Evolutionary conservation across 306 rosid species (phyloP).

Genomic region (Corylus avellana): DNA sequence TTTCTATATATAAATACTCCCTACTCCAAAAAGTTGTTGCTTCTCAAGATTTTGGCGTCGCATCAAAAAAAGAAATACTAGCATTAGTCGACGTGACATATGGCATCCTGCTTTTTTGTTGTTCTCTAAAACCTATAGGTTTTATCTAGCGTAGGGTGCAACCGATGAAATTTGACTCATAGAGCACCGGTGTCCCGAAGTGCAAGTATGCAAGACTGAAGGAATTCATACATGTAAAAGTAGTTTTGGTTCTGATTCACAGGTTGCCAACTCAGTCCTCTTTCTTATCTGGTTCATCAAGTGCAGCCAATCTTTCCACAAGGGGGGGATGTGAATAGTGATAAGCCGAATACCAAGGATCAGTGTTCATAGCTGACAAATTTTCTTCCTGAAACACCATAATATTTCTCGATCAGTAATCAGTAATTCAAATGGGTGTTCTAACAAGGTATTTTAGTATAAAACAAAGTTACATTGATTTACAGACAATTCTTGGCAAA

Average conservation of each 20-base stretch:
- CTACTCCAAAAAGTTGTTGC: neutral
- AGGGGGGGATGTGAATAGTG: slow-evolving; percentile 99
- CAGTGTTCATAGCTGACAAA: slow-evolving; percentile 94
- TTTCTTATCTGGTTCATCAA: slow-evolving; percentile 67
- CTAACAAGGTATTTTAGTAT: neutral
- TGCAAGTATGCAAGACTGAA: neutral
- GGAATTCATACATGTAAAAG: slow-evolving; percentile 10
- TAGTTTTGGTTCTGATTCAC: slow-evolving; percentile 26
- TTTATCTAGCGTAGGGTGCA: neutral
- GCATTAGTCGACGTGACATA: neutral
- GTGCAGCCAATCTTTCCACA: slow-evolving; percentile 83
- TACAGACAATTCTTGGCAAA: neutral
- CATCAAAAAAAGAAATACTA: neutral
- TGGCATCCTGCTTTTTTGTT: neutral
- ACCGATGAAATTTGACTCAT: neutral
- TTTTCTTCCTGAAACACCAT: slow-evolving; percentile 76
- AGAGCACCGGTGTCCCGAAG: neutral
- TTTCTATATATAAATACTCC: neutral
- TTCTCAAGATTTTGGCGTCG: neutral
- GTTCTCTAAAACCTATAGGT: neutral
- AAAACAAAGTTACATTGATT: neutral
- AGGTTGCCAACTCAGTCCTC: slow-evolving; percentile 45
- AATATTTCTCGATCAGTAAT: slow-evolving; percentile 4
- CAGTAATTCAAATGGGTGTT: slow-evolving; percentile 1
- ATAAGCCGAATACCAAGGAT: slow-evolving; percentile 98